Base-by-base conservation (phyloP, 495 filamentous ascomycete genomes). In the Talaromyces liani region DNA sequence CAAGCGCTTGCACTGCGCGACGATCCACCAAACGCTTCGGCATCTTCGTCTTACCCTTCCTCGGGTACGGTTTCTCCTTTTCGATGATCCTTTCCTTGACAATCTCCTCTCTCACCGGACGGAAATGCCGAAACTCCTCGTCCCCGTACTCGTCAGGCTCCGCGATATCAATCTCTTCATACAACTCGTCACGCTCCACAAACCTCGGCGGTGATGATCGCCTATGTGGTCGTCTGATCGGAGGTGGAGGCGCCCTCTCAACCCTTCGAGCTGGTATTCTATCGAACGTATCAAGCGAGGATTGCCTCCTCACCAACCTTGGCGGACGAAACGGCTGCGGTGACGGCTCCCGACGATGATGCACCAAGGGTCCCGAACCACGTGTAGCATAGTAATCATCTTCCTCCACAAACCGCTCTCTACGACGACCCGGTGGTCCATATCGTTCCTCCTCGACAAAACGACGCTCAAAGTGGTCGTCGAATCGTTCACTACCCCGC, bases 1-100 rank as follows among this genome's bases (percentile, higher is more conserved):
- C 89, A 25, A 93, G 77, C 55, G 94, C 89, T 64, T 91, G 85
- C 59, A 97, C 82, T 14, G 91, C 92, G 66, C 84, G 79, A 71
- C 87, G 85, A 68, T 88, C 87, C 45, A 92, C 88, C 62, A 95
- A 80, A 47, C 87, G 82, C 41, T 82, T 82, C 0, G 92, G 92
- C 74, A 97, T 90, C 60, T 88, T 82, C 10, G 92, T 96, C 80
- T 92, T 94, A 64, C 92, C 92, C 70, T 88, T 90, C 73, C 91
- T 91, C 18, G 89, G 90, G 65, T 89, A 87, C 49, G 81, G 78
- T 62, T 78, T 79, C 64, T 80, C 79, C 41, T 76, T 72, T 64
- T 77, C 74, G 27, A 68, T 51, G 55, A 66, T 53, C 58, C 65
- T 60, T 60, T 74, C 72, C 65, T 78, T 70, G 22, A 69, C 65